These are phyloP conservation scores for Daphne laureola DNA, from an alignment of 441 rosid genomes.

Conservation along the genomic window DNA sequence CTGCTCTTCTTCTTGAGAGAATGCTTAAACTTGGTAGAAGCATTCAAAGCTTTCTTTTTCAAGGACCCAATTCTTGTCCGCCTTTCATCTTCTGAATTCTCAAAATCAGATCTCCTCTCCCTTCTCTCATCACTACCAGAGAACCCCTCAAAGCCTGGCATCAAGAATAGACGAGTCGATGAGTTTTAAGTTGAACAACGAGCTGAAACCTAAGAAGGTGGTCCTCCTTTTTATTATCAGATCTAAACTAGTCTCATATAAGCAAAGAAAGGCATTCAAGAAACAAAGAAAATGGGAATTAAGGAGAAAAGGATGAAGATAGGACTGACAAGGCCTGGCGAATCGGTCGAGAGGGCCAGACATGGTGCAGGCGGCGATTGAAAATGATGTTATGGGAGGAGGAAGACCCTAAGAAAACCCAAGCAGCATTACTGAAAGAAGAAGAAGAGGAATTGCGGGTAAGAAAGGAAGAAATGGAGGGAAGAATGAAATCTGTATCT, in stretches of 20 bases:
- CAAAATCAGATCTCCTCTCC: constrained; percentile 91
- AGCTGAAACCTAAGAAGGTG: neutral
- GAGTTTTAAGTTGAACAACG: constrained; percentile 1
- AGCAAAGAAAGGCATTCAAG: too few species aligned
- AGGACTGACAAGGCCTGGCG: constrained; percentile 78
- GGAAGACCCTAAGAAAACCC: neutral
- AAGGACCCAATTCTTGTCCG: constrained; percentile 81
- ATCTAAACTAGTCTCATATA: too few species aligned
- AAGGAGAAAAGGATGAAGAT: too few species aligned
- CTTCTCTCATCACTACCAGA: constrained; percentile 91
- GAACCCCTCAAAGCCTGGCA: constrained; percentile 82
- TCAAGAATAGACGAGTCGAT: too few species aligned
- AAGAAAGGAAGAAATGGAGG: too few species aligned
- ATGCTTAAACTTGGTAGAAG: constrained; percentile 83
- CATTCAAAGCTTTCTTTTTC: constrained; percentile 88
- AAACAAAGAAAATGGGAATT: too few species aligned
- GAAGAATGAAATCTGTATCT: too few species aligned
- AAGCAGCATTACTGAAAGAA: neutral
- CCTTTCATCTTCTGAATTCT: constrained; percentile 98
- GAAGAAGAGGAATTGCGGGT: too few species aligned
- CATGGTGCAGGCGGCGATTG: constrained; percentile 26
- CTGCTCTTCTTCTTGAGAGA: constrained; percentile 79
- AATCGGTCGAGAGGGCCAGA: constrained; percentile 79
- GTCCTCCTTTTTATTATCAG: too few species aligned
- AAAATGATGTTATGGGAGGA: constrained; percentile 11